These are phyloP conservation scores for Fagopyrum esculentum DNA, from an alignment of 148 eudicot genomes.

Conservation along the genomic window DNA sequence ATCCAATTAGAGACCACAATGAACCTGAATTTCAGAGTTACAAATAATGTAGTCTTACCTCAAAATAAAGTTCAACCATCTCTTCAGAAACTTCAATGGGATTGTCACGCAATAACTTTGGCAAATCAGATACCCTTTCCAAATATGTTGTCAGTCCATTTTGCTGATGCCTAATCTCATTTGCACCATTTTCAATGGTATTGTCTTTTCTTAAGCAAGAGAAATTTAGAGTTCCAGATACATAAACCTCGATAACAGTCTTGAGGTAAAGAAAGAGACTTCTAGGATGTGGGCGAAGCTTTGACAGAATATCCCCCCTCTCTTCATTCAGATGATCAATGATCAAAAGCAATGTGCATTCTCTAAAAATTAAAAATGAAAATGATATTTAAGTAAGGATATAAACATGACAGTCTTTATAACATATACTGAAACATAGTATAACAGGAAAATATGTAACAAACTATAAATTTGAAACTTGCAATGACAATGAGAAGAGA, in stretches of 20 bases:
- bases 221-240: conserved; percentile 61
- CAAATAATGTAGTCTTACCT: conserved; percentile 40
- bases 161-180: conserved; percentile 36
- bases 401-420: conserved; percentile 3
- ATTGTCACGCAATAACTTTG: conserved; percentile 47
- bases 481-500: neutral
- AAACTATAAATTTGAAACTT: conserved; percentile 2
- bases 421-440: neutral
- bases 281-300: conserved; percentile 53
- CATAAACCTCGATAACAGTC: conserved; percentile 76
- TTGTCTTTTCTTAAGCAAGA: conserved; percentile 33
- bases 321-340: conserved; percentile 47
- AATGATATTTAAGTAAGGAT: neutral
- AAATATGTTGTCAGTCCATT: conserved; percentile 39
- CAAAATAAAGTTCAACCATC: conserved; percentile 69
- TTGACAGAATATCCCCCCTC: conserved; percentile 42
- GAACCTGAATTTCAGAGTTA: neutral
- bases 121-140: conserved; percentile 50
- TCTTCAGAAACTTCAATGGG: conserved; percentile 70
- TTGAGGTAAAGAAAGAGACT: conserved; percentile 90
- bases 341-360: conserved; percentile 61
- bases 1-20: neutral
- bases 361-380: conserved; percentile 36
- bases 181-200: conserved; percentile 23
- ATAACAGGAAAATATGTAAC: neutral